phyloP scores from a whole-genome alignment of 2,329 filamentous ascomycete genomes.

The Aspergillus intermedius region DNA sequence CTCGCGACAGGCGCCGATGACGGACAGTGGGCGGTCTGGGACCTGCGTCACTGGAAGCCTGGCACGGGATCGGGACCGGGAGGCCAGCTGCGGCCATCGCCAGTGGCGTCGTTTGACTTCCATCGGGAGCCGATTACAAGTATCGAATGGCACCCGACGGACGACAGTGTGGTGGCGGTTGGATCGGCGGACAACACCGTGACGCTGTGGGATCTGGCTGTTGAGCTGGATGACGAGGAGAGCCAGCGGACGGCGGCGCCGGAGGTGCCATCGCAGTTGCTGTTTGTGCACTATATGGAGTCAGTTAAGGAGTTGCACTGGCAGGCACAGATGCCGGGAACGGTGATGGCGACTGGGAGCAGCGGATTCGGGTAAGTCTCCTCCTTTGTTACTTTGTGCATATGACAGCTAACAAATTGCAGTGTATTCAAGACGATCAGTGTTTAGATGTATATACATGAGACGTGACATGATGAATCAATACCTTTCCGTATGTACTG shows the following conservation, averaged over 20 bases:
- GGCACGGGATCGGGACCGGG: constrained; percentile 41
- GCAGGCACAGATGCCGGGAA: constrained; percentile 92
- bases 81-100: constrained; percentile 55
- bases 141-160: constrained; percentile 94
- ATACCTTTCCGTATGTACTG: too few relatives aligned
- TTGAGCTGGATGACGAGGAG: constrained; percentile 96
- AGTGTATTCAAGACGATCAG: constrained; percentile 79
- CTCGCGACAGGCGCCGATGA: constrained; percentile 90
- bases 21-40: constrained; percentile 93
- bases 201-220: constrained; percentile 92
- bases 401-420: constrained; percentile 13
- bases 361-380: constrained; percentile 62
- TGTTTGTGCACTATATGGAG: constrained; percentile 96
- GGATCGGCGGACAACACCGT: constrained; percentile 90
- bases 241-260: constrained; percentile 79
- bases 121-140: constrained; percentile 95
- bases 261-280: constrained; percentile 85
- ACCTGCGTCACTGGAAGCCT: constrained; percentile 89
- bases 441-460: constrained; percentile 46
- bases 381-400: too few relatives aligned
- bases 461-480: too few relatives aligned
- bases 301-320: constrained; percentile 94
- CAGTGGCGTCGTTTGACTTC: constrained; percentile 90
- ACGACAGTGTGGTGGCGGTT: constrained; percentile 91
- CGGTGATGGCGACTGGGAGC: constrained; percentile 81